These are phyloP conservation scores for Logfia minima DNA, from an alignment of 129 eudicot species.

Conservation along the genomic window DNA sequence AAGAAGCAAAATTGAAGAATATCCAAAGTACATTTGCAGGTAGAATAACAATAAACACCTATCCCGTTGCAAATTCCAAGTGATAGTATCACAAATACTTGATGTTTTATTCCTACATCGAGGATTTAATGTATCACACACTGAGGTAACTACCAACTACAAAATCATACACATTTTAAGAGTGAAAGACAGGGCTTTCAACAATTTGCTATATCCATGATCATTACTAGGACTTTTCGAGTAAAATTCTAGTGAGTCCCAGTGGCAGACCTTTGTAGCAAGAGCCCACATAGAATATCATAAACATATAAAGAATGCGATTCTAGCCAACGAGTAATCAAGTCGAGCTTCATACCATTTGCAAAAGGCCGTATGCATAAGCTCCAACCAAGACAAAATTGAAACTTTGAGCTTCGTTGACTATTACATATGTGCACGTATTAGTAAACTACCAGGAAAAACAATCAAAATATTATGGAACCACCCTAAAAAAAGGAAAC, in stretches of 20 bases:
- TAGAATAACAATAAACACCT: background rate
- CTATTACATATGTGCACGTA: background rate
- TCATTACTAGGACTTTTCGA: background rate
- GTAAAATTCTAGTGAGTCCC: background rate
- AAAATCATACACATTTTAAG: background rate
- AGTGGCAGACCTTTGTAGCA: conserved; percentile 11
- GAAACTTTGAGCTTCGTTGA: background rate
- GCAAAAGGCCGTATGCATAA: conserved; percentile 8
- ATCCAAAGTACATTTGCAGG: background rate
- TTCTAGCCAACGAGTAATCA: background rate
- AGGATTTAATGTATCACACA: background rate
- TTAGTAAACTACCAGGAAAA: background rate
- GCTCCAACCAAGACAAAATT: conserved; percentile 8
- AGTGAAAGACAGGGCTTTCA: background rate
- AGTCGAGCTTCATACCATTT: conserved; percentile 12
- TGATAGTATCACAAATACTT: background rate
- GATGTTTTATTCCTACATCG: too few relatives aligned
- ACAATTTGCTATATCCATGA: conserved; percentile 2
- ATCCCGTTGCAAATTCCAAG: background rate
- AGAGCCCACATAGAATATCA: background rate
- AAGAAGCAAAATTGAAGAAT: conserved; percentile 14
- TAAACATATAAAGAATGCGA: background rate
- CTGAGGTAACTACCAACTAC: background rate
- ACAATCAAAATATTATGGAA: background rate
- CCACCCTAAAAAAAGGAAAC: background rate